phyloP scores from a whole-genome alignment of 2,329 filamentous ascomycete species.

The Neonectria ditissima region DNA sequence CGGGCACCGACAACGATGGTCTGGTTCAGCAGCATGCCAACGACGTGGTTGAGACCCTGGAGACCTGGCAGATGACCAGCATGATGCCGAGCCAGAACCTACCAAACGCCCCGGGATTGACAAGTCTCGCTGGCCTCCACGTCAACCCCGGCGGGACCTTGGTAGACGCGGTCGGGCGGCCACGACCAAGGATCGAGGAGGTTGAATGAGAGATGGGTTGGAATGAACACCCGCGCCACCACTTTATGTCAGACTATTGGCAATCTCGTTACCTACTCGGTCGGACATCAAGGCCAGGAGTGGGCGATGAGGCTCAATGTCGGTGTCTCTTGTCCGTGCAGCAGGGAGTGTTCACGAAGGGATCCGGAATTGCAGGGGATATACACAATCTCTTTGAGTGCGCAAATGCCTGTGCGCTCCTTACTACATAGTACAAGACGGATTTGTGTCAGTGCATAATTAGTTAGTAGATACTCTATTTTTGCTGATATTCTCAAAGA shows the following conservation, averaged over 20 bases:
- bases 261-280: slow-evolving; percentile 42
- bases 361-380: too few species aligned
- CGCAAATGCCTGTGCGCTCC: too few species aligned
- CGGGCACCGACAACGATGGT: slow-evolving; percentile 73
- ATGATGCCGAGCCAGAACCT: slow-evolving; percentile 55
- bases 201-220: slow-evolving; percentile 61
- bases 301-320: slow-evolving; percentile 18
- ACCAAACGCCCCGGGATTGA: slow-evolving; percentile 41
- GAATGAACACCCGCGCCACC: slow-evolving; percentile 30
- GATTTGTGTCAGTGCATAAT: too few species aligned
- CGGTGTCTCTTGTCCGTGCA: slow-evolving; percentile 26
- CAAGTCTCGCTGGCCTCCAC: slow-evolving; percentile 53
- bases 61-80: slow-evolving; percentile 69
- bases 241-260: slow-evolving; percentile 35
- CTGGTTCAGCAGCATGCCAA: slow-evolving; percentile 75
- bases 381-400: too few species aligned
- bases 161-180: slow-evolving; percentile 40
- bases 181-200: slow-evolving; percentile 67
- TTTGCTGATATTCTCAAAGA: too few species aligned
- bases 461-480: too few species aligned
- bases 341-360: too few species aligned
- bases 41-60: slow-evolving; percentile 75
- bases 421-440: too few species aligned
- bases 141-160: slow-evolving; percentile 48
- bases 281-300: slow-evolving; percentile 35